A percentile compares a stretch with the other conserved stretches of the same genome.
Evolutionary conservation across 2,329 filamentous ascomycete species (phyloP).

Genomic region (Paraphaeosphaeria minitans): DNA sequence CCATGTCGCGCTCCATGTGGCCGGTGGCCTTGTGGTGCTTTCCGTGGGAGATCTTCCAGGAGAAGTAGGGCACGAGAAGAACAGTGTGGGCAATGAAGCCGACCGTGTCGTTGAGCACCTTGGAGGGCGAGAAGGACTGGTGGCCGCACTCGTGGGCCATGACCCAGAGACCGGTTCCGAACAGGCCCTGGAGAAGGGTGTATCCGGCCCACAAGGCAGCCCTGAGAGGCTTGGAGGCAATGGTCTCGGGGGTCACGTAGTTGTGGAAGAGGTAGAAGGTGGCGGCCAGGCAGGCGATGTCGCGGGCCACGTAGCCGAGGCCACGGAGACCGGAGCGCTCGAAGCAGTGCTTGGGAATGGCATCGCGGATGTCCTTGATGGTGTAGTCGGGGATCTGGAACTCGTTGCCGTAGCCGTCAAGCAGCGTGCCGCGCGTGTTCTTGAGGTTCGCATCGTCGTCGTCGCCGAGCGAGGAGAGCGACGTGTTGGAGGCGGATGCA

Average conservation of each 20-base stretch:
- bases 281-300: slow-evolving; percentile 71
- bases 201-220: slow-evolving; percentile 69
- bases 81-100: slow-evolving; percentile 90
- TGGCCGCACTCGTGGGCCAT: slow-evolving; percentile 98
- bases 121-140: slow-evolving; percentile 93
- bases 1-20: slow-evolving; percentile 98
- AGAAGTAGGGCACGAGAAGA: slow-evolving; percentile 95
- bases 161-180: slow-evolving; percentile 94
- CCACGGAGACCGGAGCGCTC: slow-evolving; percentile 79
- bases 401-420: slow-evolving; percentile 93
- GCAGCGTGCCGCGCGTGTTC: slow-evolving; percentile 66
- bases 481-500: slow-evolving; percentile 80
- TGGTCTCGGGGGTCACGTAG: slow-evolving; percentile 82
- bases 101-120: slow-evolving; percentile 85
- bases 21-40: slow-evolving; percentile 99
- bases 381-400: slow-evolving; percentile 95
- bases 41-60: slow-evolving; percentile 98
- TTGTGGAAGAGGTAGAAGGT: slow-evolving; percentile 90
- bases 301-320: slow-evolving; percentile 82
- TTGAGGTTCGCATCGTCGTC: slow-evolving; percentile 57
- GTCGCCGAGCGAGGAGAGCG: slow-evolving; percentile 85
- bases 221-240: slow-evolving; percentile 72
- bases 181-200: slow-evolving; percentile 86
- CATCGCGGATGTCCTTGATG: slow-evolving; percentile 96
- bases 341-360: slow-evolving; percentile 97